Conservation (phyloP, 495 filamentous ascomycete genomes). For the Penicillium daleae region DNA sequence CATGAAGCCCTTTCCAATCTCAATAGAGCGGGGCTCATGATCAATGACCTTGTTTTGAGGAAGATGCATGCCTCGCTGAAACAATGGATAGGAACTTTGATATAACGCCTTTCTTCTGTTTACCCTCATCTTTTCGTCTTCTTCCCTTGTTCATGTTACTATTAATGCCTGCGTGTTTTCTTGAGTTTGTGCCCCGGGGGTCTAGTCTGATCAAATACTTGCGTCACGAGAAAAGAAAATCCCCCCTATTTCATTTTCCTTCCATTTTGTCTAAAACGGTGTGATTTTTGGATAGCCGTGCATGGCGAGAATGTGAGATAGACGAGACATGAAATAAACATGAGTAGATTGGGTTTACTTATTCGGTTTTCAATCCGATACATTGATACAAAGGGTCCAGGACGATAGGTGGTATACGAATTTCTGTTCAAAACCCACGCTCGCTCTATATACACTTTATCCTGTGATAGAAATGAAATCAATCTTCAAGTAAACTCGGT, state of each 20-base stretch:
- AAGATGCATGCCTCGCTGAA: conserved; percentile 5
- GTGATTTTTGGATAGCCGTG: not conserved
- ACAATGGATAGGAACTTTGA: conserved; percentile 16
- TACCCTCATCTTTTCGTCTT: conserved; percentile 13
- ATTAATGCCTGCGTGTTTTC: conserved; percentile 34
- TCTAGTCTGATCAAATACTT: conserved; percentile 25
- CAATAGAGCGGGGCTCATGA: not conserved
- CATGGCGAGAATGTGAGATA: conserved; percentile 19
- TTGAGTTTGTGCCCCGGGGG: conserved; percentile 15
- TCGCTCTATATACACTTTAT: conserved; percentile 6
- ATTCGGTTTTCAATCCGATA: not conserved
- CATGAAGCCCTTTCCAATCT: conserved; percentile 27
- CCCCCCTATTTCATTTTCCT: conserved; percentile 10
- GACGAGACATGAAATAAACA: conserved; percentile 18
- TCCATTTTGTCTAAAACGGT: not conserved
- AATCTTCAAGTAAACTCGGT: not conserved
- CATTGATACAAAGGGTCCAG: not conserved
- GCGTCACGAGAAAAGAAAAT: conserved; percentile 29
- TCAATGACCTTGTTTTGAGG: not conserved
- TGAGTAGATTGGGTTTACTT: conserved; percentile 20
- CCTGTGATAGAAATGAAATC: not conserved
- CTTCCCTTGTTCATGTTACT: conserved; percentile 31
- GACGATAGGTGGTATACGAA: not conserved
- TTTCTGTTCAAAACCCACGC: not conserved
- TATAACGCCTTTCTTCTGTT: conserved; percentile 19